These are phyloP conservation scores for Scheffersomyces stambukii DNA, from an alignment of 1,139 yeast species.

Conservation along the genomic window DNA sequence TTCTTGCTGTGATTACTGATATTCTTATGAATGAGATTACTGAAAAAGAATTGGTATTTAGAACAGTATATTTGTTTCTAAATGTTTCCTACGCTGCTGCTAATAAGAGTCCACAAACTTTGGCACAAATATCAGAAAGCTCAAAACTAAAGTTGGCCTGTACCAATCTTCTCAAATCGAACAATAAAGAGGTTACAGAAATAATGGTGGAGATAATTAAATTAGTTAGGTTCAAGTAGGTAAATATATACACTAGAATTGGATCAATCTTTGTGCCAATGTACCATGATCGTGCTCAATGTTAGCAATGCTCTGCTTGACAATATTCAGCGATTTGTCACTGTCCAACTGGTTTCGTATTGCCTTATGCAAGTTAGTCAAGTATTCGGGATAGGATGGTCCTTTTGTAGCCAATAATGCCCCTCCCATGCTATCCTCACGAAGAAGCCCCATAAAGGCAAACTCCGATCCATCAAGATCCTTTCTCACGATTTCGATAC, in stretches of 20 bases:
- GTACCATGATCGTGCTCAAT: slow-evolving; percentile 28
- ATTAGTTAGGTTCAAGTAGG: slow-evolving; percentile 12
- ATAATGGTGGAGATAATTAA: slow-evolving; percentile 18
- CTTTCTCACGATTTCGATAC: slow-evolving; percentile 61
- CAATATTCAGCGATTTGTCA: slow-evolving; percentile 32
- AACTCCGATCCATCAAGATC: slow-evolving; percentile 60
- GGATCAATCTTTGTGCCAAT: slow-evolving; percentile 38
- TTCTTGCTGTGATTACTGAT: slow-evolving; percentile 18
- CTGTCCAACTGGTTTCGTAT: slow-evolving; percentile 52
- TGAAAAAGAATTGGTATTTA: slow-evolving; percentile 29
- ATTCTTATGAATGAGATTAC: slow-evolving; percentile 26
- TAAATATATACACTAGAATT: slow-evolving; percentile 19
- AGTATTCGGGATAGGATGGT: slow-evolving; percentile 55
- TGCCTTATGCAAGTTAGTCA: slow-evolving; percentile 57
- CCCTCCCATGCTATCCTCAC: slow-evolving; percentile 59
- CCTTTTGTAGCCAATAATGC: slow-evolving; percentile 34
- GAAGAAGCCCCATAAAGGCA: slow-evolving; percentile 55
- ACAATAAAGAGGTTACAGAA: slow-evolving; percentile 16
- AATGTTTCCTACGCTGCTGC: slow-evolving; percentile 27
- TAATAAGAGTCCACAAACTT: slow-evolving; percentile 6
- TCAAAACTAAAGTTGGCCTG: slow-evolving; percentile 18
- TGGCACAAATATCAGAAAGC: slow-evolving; percentile 12
- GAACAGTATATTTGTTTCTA: slow-evolving; percentile 31
- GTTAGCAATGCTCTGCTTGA: slow-evolving; percentile 25
- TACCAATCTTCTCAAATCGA: slow-evolving; percentile 9